Conservation (phyloP, 768 basidiomycete genomes). For the Pulveroboletus sp. region DNA sequence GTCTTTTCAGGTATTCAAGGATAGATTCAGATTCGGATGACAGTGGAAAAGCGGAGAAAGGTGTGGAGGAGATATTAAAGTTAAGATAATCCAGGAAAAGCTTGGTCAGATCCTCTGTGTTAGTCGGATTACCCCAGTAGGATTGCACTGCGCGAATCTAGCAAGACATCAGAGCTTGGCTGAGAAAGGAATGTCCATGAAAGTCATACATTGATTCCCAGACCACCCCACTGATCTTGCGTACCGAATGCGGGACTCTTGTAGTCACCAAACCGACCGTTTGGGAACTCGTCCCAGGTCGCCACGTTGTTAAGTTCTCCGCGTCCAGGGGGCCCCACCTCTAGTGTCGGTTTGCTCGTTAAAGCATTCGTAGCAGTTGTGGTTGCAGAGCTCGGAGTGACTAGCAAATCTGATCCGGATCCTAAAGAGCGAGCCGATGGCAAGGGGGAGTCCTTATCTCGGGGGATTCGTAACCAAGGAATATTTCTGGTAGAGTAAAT, state of each 20-base stretch:
- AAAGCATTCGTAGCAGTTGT: constrained; percentile 56
- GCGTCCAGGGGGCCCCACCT: constrained; percentile 52
- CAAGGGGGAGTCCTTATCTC: constrained; percentile 38
- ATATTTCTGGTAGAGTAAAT: constrained; percentile 6
- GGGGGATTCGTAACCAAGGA: constrained; percentile 1
- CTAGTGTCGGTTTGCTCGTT: constrained; percentile 42
- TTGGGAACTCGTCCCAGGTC: constrained; percentile 95
- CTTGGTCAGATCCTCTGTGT: constrained; percentile 61
- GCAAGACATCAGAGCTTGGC: neutral
- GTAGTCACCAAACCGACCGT: constrained; percentile 96
- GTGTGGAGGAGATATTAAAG: constrained; percentile 68
- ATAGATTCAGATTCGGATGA: constrained; percentile 80
- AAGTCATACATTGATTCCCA: constrained; percentile 49
- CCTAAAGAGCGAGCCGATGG: constrained; percentile 23
- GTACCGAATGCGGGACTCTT: constrained; percentile 94
- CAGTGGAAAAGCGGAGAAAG: constrained; percentile 82
- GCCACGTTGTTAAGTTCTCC: constrained; percentile 75
- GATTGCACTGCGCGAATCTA: constrained; percentile 60
- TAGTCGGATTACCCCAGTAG: constrained; percentile 70
- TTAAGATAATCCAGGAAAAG: constrained; percentile 81
- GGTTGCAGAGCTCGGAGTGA: constrained; percentile 64
- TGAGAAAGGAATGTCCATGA: neutral
- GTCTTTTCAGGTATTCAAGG: constrained; percentile 64
- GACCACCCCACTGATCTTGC: constrained; percentile 73
- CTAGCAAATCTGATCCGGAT: constrained; percentile 35